Base-by-base conservation (phyloP, 257 asterid genomes). In the Scutellaria barbata region DNA sequence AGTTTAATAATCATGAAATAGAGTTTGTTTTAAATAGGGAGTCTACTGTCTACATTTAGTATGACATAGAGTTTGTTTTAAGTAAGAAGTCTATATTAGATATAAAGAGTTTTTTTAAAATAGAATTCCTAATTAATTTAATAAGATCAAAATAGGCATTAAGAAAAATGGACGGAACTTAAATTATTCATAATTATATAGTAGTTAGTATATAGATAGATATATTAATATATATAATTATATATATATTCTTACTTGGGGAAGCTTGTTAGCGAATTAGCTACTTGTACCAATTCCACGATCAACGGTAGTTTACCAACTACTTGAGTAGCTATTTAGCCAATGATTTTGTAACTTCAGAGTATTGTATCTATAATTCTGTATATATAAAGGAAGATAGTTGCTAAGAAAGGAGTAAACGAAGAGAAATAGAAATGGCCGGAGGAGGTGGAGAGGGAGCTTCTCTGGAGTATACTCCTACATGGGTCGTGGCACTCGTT, bases 401-500 rank as follows among this genome's bases (percentile, higher is more conserved):
- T 14, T 16, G 1, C 3, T 14, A 20, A 33, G 56, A 62, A 66
- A 69, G 45, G 35, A 30, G 35, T 30, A 5, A 30, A 30, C 2
- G 35, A 30, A 69, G 74, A 69, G 51, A 61, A 39, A 64, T 55
- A 71, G 61, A 70, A 17, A 60, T 81, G 73, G 80, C 75, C 9
- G 82, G 76, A 60, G 85, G 84, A 50, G 72, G 58, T 11, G 87
- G 66, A 5, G 85, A 77, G 50, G 92, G 84, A 56, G 65, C 46
- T 6, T 78, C 79, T 40, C 76, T 89, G 35, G 88, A 89, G 69
- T 84, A 50, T 40, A 89, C 96, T 22, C 96, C 96, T 7, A 89
- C 95, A 12, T 89, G 96, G 96, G 71, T 87, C 10, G 84, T 89
- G 61, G 96, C 95, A 5, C 51, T 84, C 3, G 89, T 89, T 35